A percentile compares a stretch with the other conserved stretches of the same genome.
phyloP scores from a whole-genome alignment of 2,329 filamentous ascomycete species.

The Penicillium oxalicum region DNA sequence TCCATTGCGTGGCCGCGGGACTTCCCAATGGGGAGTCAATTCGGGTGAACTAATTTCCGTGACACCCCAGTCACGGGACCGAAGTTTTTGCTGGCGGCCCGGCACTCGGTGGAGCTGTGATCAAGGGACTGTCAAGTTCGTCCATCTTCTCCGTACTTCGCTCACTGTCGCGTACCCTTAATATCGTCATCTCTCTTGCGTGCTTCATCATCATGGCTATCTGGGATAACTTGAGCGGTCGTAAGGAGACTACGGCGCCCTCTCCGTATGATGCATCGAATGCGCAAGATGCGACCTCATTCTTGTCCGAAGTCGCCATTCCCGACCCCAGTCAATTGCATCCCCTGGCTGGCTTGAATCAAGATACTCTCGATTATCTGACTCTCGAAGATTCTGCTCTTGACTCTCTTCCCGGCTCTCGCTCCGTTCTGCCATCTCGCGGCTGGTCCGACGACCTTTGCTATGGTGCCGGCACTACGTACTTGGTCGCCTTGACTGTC shows the following conservation, averaged over 20 bases:
- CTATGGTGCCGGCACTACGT: slow-evolving; percentile 93
- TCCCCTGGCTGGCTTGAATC: slow-evolving; percentile 86
- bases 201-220: slow-evolving; percentile 44
- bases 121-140: slow-evolving; percentile 15
- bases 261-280: slow-evolving; percentile 64
- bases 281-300: slow-evolving; percentile 76
- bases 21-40: slow-evolving; percentile 20
- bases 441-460: slow-evolving; percentile 98
- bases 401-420: slow-evolving; percentile 75
- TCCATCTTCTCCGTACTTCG: slow-evolving; percentile 14
- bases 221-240: slow-evolving; percentile 58
- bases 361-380: slow-evolving; percentile 90
- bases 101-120: slow-evolving; percentile 21
- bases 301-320: slow-evolving; percentile 69
- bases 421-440: slow-evolving; percentile 84
- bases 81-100: slow-evolving; percentile 35
- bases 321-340: slow-evolving; percentile 86
- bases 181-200: slow-evolving; percentile 22
- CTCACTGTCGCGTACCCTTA: slow-evolving; percentile 12
- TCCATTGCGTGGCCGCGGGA: slow-evolving; percentile 24
- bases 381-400: slow-evolving; percentile 86
- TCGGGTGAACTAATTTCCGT: slow-evolving; percentile 22
- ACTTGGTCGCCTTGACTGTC: slow-evolving; percentile 75
- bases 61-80: slow-evolving; percentile 28
- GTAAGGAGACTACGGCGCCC: slow-evolving; percentile 52